Evolutionary conservation across 164 flowering plant genomes (phyloP), one percentile per base, ranked within the genome.

Genomic region (Tetracentron sinense): DNA sequence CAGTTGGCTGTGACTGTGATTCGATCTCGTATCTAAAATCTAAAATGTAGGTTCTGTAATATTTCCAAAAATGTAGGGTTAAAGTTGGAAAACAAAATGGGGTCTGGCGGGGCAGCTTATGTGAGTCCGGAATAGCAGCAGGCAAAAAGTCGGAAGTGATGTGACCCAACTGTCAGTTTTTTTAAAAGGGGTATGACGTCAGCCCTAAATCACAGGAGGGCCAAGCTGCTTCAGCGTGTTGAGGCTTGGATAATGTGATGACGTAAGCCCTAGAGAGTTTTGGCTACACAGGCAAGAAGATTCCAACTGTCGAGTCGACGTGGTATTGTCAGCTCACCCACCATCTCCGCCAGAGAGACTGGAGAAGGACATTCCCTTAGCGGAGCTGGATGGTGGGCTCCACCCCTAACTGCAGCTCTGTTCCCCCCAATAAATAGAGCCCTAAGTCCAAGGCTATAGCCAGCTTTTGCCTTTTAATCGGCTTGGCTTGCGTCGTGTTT

Each of bases 271-370:
- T 64, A 60, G 12, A 16, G 53, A 16, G 58, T 12, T 42, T 42
- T 23, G 42, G 50, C 61, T 51, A 57, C 29, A 10, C 56, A 53
- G 61, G 53, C 52, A 54, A 63, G 69, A 71, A 71, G 78, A 75
- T 75, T 70, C 78, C 72, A 71, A 71, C 74, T 71, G 75, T 75
- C 74, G 33, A 46, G 56, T 30, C 42, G 69, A 71, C 74, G 72
- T 75, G 79, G 81, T 67, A 20, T 35, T 77, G 81, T 77, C 83
- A 64, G 69, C 59, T 66, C 75, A 77, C 66, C 83, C 74, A 70
- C 79, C 76, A 62, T 72, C 75, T 51, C 42, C 63, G 79, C 81
- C 81, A 77, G 80, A 55, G 68, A 14, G 74, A 33, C 69, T 61
- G 31, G 81, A 80, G 78, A 80, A 73, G 77, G 83, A 80, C 83